Percentiles rank a stretch among this genome's conserved stretches.
These are phyloP conservation scores for Arabis alpina DNA, from an alignment of 345 rosid species.

Conservation along the genomic window DNA sequence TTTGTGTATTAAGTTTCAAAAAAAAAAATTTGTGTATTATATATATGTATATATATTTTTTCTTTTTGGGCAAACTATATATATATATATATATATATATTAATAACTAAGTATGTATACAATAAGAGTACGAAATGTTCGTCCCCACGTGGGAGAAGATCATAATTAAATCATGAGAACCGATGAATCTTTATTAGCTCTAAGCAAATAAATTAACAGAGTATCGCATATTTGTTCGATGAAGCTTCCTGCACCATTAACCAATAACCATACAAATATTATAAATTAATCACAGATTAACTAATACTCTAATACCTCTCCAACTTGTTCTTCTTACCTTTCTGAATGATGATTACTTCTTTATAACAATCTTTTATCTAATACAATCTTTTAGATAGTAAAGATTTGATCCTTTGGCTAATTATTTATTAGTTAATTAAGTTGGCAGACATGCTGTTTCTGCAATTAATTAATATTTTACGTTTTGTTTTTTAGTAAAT, in stretches of 20 bases:
- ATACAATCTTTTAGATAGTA: slow-evolving; percentile 24
- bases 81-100: background rate
- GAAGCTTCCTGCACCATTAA: slow-evolving; percentile 37
- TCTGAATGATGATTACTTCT: slow-evolving; percentile 37
- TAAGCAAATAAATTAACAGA: slow-evolving; percentile 15
- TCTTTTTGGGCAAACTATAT: too few relatives aligned
- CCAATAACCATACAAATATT: slow-evolving; percentile 19
- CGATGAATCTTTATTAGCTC: slow-evolving; percentile 29
- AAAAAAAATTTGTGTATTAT: too few relatives aligned
- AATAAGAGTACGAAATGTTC: slow-evolving; percentile 27
- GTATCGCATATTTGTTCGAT: slow-evolving; percentile 10
- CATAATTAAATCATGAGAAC: slow-evolving; percentile 21
- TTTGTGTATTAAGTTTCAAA: background rate
- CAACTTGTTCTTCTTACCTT: slow-evolving; percentile 29
- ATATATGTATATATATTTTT: background rate
- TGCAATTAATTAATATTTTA: slow-evolving; percentile 5
- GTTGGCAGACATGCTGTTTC: slow-evolving; percentile 33
- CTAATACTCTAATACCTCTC: slow-evolving; percentile 28
- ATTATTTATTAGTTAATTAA: slow-evolving; percentile 17
- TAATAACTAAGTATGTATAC: background rate
- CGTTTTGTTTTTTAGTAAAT: background rate
- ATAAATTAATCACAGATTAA: slow-evolving; percentile 28
- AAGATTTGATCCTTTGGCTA: slow-evolving; percentile 40
- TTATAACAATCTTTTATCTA: slow-evolving; percentile 6
- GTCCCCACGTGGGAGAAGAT: slow-evolving; percentile 33